Evolutionary conservation across 2,329 filamentous ascomycete genomes (phyloP), one percentile per base, ranked within the genome.

Genomic region (Metarhizium rileyi): DNA sequence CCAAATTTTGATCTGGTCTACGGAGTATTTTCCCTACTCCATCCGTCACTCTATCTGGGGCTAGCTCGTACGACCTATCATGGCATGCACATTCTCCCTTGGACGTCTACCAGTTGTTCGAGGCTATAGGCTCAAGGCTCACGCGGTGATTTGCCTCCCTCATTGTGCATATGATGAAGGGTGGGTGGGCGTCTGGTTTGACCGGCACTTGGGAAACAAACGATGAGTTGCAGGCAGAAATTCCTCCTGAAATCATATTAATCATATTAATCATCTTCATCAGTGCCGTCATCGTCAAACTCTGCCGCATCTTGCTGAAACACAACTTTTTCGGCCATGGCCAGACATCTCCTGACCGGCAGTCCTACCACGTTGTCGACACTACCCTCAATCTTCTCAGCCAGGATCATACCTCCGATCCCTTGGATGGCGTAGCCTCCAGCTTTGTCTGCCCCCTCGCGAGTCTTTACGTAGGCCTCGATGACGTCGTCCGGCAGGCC

Each of bases 391-490:
- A 98, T 86, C 66, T 78, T 85, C 65, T 96, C 90, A 12, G 98
- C 83, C 50, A 98, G 68, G 52, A 98, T 74, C 64, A 96, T 83
- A 8, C 87, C 85, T 1, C 87, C 93, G 10, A 91, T 73, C 0
- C 91, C 93, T 68, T 98, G 93, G 48, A 98, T 80, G 1, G 89
- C 93, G 67, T 98, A 98, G 0, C 93, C 93, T 2, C 93, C 93
- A 0, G 93, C 93, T 74, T 97, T 98, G 67, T 97, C 93, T 10
- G 82, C 90, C 2, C 93, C 93, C 72, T 98, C 93, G 49, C 91
- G 77, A 22, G 91, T 96, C 61, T 76, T 78, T 51, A 90, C 85
- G 63, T 90, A 90, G 5, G 72, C 79, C 58, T 88, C 73, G 52
- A 97, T 83, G 57, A 95, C 78, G 52, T 95, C 90, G 69, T 98